These are phyloP conservation scores for Eucalyptus pauciflora DNA, from an alignment of 345 rosid species.

Conservation along the genomic window DNA sequence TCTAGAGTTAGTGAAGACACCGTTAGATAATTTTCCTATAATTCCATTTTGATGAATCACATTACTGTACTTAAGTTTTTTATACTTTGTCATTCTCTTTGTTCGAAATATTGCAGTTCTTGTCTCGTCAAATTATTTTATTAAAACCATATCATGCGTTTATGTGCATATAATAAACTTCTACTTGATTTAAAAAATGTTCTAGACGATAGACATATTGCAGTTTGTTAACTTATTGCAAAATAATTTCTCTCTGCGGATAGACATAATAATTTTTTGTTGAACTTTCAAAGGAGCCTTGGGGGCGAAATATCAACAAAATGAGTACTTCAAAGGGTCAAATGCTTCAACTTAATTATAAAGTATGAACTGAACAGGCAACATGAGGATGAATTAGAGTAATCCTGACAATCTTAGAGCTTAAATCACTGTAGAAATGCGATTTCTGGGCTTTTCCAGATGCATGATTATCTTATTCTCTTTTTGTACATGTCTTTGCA, in stretches of 20 bases:
- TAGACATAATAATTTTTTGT: not conserved
- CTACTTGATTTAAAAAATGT: not conserved
- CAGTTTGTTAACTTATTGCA: not conserved
- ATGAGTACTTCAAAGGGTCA: not conserved
- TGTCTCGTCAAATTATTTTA: not conserved
- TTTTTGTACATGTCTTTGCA: not conserved
- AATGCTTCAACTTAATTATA: not conserved
- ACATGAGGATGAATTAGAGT: not conserved
- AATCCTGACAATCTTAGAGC: not conserved
- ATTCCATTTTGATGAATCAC: not conserved
- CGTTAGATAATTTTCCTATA: not conserved
- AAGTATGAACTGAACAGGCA: not conserved
- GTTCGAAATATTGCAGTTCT: not conserved
- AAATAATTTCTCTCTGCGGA: not conserved
- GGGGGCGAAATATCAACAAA: not conserved
- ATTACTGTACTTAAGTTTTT: not conserved
- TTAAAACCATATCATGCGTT: not conserved
- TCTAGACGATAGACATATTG: not conserved
- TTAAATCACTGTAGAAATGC: not conserved
- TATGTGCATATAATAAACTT: not conserved
- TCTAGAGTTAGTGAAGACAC: not conserved
- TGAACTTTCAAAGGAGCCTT: not conserved
- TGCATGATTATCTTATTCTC: not conserved
- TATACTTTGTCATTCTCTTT: not conserved
- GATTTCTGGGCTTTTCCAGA: not conserved